Conservation (phyloP, 2,329 filamentous ascomycete genomes). For the Epichloe typhina region DNA sequence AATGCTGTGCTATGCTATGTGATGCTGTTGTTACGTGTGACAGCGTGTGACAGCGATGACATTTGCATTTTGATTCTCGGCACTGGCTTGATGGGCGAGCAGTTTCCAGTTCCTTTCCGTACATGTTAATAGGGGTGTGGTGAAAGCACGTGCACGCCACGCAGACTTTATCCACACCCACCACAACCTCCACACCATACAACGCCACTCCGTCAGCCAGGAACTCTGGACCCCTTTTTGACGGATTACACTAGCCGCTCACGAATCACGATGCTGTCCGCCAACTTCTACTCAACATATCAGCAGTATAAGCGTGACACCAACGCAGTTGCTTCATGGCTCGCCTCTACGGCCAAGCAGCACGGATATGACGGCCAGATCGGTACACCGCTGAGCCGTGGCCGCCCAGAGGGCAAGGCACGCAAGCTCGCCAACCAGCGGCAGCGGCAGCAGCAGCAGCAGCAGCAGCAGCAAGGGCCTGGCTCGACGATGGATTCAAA, state of each 20-base stretch:
- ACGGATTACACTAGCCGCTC: no score
- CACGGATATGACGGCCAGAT: not conserved
- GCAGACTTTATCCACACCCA: not conserved
- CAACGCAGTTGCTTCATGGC: not conserved
- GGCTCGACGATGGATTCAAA: not conserved
- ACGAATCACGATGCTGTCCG: not conserved
- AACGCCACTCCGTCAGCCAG: no score
- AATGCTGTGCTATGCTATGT: no score
- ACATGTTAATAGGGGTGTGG: no score
- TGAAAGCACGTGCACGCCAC: not conserved
- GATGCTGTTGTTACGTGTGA: no score
- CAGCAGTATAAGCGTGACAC: not conserved
- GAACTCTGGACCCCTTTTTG: no score
- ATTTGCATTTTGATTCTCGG: no score
- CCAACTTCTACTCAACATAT: not conserved
- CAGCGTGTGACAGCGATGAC: no score
- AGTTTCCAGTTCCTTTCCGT: no score
- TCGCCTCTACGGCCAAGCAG: not conserved
- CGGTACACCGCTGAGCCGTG: not conserved
- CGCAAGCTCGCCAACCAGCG: not conserved
- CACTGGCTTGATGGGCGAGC: no score
- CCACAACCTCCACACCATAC: no score
- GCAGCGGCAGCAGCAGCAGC: not conserved
- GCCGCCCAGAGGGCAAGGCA: not conserved
- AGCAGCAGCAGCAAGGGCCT: not conserved